Evolutionary conservation across 495 filamentous ascomycete genomes (phyloP).

Genomic region (Trichocladium antarcticum): DNA sequence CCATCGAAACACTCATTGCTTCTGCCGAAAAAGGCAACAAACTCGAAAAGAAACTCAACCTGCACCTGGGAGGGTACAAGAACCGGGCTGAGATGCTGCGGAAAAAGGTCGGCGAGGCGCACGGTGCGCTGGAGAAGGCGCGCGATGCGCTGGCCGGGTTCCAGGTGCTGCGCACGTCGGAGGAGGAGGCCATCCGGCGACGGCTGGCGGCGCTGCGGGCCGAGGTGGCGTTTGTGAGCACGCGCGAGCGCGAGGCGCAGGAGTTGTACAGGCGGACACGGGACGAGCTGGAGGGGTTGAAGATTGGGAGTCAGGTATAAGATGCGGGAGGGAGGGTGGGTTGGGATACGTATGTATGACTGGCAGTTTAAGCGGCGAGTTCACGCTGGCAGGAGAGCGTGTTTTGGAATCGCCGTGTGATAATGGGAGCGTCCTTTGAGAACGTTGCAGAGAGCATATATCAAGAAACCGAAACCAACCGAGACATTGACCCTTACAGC

Average conservation of each 20-base stretch:
- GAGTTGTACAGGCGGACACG: slow-evolving; percentile 65
- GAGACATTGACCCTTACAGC: too few species aligned
- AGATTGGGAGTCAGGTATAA: slow-evolving; percentile 7
- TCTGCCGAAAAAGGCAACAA: slow-evolving; percentile 72
- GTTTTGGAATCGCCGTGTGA: too few species aligned
- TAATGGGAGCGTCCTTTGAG: too few species aligned
- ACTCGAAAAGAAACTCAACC: slow-evolving; percentile 82
- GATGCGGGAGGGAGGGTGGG: too few species aligned
- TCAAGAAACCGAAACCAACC: too few species aligned
- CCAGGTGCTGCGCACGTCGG: slow-evolving; percentile 60
- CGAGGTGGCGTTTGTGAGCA: slow-evolving; percentile 74
- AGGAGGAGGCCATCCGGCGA: slow-evolving; percentile 60
- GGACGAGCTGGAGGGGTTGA: slow-evolving; percentile 64
- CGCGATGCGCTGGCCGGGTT: slow-evolving; percentile 63
- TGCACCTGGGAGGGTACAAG: slow-evolving; percentile 84
- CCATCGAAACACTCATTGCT: slow-evolving; percentile 57
- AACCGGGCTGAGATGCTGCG: slow-evolving; percentile 71
- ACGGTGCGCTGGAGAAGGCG: slow-evolving; percentile 63
- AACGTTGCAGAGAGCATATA: too few species aligned
- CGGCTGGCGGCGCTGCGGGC: slow-evolving; percentile 65
- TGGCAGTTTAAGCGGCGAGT: background rate
- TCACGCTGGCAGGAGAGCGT: too few species aligned
- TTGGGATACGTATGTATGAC: background rate
- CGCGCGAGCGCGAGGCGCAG: slow-evolving; percentile 81
- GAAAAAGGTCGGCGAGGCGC: slow-evolving; percentile 69